These are phyloP conservation scores for Cucurbita ficifolia DNA, from an alignment of 306 rosid genomes.

Conservation along the genomic window DNA sequence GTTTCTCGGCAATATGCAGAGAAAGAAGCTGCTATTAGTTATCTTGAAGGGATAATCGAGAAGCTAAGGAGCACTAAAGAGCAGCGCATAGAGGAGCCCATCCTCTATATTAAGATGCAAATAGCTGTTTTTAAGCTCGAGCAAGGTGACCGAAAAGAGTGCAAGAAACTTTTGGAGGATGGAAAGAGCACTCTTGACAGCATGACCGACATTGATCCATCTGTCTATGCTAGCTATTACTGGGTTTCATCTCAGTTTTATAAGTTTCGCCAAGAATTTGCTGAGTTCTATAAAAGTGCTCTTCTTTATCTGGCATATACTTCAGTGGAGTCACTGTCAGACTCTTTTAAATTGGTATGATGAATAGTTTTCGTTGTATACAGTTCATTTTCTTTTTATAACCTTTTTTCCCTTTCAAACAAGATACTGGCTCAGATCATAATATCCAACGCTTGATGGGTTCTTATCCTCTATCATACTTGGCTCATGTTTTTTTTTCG, in stretches of 20 bases:
- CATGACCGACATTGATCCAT: conserved; percentile 98
- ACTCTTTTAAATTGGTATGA: conserved; percentile 84
- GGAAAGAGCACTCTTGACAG: conserved; percentile 89
- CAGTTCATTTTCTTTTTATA: not conserved
- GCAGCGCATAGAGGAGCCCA: conserved; percentile 87
- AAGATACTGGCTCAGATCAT: not conserved
- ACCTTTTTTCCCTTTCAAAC: not conserved
- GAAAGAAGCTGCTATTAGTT: conserved; percentile 80
- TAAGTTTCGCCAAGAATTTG: conserved; percentile 80
- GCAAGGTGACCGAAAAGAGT: conserved; percentile 70
- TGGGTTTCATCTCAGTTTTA: conserved; percentile 95
- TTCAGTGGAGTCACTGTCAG: conserved; percentile 95
- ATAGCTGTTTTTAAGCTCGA: conserved; percentile 75
- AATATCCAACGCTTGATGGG: not conserved
- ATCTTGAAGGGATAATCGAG: conserved; percentile 84
- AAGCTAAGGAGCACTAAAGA: conserved; percentile 78
- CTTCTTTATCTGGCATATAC: conserved; percentile 97
- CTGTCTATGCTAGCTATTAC: conserved; percentile 80
- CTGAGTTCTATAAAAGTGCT: conserved; percentile 96
- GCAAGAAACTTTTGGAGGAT: conserved; percentile 85
- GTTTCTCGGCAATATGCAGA: conserved; percentile 93
- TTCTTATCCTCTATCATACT: not conserved
- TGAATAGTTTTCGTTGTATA: not conserved
- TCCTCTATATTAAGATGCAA: conserved; percentile 88
- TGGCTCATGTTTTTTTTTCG: not conserved